Evolutionary conservation across 306 rosid species (phyloP).

Genomic region (Cicer bijugum): DNA sequence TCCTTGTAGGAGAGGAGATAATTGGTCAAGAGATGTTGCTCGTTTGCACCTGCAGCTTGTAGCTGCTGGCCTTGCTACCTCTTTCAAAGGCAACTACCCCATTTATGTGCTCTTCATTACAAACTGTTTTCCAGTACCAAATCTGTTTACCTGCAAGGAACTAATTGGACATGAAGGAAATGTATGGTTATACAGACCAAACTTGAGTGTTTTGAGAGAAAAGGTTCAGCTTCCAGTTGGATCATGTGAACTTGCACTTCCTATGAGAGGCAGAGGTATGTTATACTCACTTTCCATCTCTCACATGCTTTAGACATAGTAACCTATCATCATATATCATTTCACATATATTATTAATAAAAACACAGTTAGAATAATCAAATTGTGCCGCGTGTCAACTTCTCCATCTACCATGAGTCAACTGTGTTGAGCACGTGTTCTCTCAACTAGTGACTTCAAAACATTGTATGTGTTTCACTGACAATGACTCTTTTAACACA

Average conservation of each 20-base stretch:
- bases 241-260: slow-evolving; percentile 93
- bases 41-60: slow-evolving; percentile 90
- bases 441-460: slow-evolving; percentile 17
- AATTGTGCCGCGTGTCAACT: background rate
- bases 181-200: slow-evolving; percentile 79
- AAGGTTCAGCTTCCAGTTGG: slow-evolving; percentile 83
- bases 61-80: slow-evolving; percentile 78
- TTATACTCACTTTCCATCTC: slow-evolving; percentile 26
- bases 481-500: background rate
- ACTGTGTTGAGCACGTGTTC: background rate
- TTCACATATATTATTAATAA: background rate
- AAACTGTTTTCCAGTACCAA: slow-evolving; percentile 77
- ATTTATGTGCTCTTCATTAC: slow-evolving; percentile 73
- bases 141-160: slow-evolving; percentile 77
- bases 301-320: slow-evolving; percentile 24
- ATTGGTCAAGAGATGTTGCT: slow-evolving; percentile 95
- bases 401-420: background rate
- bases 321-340: background rate
- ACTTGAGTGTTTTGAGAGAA: slow-evolving; percentile 68
- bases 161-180: slow-evolving; percentile 64
- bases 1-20: slow-evolving; percentile 69
- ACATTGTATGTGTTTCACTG: background rate
- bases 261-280: slow-evolving; percentile 80
- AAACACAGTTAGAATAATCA: background rate
- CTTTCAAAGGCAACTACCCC: slow-evolving; percentile 73